A percentile compares a stretch with the other conserved stretches of the same genome.
These are phyloP conservation scores for Aspergillus puulaauensis DNA, from an alignment of 2,329 filamentous ascomycete species.

Conservation along the genomic window DNA sequence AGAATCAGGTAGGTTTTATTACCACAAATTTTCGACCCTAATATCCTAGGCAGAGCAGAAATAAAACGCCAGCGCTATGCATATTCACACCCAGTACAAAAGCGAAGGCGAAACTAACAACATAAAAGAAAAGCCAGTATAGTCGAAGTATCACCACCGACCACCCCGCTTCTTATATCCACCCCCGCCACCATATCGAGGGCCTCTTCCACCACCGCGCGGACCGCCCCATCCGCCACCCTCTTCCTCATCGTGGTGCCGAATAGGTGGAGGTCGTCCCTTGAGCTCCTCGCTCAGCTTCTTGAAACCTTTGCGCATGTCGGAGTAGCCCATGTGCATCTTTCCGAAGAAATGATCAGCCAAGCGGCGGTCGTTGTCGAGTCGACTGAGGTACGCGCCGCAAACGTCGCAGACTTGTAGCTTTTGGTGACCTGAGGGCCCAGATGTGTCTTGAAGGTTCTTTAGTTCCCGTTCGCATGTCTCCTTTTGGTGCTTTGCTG, in stretches of 20 bases:
- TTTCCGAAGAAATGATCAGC: slow-evolving; percentile 99
- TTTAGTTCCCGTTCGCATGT: slow-evolving; percentile 88
- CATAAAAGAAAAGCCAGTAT: not conserved
- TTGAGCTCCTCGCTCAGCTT: slow-evolving; percentile 84
- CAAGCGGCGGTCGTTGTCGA: slow-evolving; percentile 91
- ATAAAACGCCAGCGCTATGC: slow-evolving; percentile 46
- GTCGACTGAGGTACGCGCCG: slow-evolving; percentile 84
- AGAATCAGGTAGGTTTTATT: slow-evolving; percentile 16
- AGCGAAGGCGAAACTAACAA: slow-evolving; percentile 9
- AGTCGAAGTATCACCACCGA: slow-evolving; percentile 35
- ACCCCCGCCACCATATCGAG: slow-evolving; percentile 46
- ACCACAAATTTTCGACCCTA: slow-evolving; percentile 22
- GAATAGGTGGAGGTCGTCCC: slow-evolving; percentile 62
- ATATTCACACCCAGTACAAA: slow-evolving; percentile 22
- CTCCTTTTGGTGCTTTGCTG: slow-evolving; percentile 76
- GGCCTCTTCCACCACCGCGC: slow-evolving; percentile 46
- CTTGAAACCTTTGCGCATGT: slow-evolving; percentile 94
- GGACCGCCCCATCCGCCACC: slow-evolving; percentile 43
- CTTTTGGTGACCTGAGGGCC: slow-evolving; percentile 94
- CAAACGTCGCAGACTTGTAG: slow-evolving; percentile 98
- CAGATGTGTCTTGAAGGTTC: slow-evolving; percentile 84
- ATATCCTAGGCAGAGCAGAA: slow-evolving; percentile 25
- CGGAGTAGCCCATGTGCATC: slow-evolving; percentile 97
- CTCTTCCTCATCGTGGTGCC: slow-evolving; percentile 56
- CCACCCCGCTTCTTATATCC: slow-evolving; percentile 46